Evolutionary conservation across 139 green algal genomes (phyloP).

Genomic region (Nannochloris sp.): DNA sequence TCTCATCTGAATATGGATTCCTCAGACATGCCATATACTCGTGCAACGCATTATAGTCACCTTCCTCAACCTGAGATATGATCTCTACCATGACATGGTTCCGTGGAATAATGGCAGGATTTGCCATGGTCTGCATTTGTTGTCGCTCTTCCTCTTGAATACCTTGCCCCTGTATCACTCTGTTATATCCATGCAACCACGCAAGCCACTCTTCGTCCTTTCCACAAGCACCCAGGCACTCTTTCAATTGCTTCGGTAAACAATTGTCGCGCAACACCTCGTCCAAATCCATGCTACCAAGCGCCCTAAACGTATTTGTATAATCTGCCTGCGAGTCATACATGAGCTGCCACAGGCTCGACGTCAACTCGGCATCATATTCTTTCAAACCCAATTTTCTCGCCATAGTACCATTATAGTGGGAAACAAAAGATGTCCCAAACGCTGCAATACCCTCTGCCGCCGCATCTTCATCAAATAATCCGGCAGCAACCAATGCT

Average conservation of each 20-base stretch:
- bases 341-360: conserved; percentile 51
- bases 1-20: conserved; percentile 50
- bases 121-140: conserved; percentile 37
- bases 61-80: conserved; percentile 56
- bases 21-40: conserved; percentile 34
- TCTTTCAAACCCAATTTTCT: conserved; percentile 59
- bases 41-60: conserved; percentile 35
- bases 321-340: conserved; percentile 54
- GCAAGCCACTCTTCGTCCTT: conserved; percentile 33
- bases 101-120: conserved; percentile 68
- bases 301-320: conserved; percentile 67
- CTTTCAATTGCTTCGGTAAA: conserved; percentile 17
- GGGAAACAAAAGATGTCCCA: conserved; percentile 27
- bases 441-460: conserved; percentile 43
- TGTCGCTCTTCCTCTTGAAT: not conserved
- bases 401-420: conserved; percentile 37
- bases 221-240: conserved; percentile 23
- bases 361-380: conserved; percentile 47
- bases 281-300: conserved; percentile 26
- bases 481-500: conserved; percentile 40
- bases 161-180: not conserved
- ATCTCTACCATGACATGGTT: conserved; percentile 75
- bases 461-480: conserved; percentile 42
- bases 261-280: not conserved
- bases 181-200: conserved; percentile 40